These are phyloP conservation scores for Zymoseptoria pseudotritici DNA, from an alignment of 2,329 filamentous ascomycete genomes.

Conservation along the genomic window DNA sequence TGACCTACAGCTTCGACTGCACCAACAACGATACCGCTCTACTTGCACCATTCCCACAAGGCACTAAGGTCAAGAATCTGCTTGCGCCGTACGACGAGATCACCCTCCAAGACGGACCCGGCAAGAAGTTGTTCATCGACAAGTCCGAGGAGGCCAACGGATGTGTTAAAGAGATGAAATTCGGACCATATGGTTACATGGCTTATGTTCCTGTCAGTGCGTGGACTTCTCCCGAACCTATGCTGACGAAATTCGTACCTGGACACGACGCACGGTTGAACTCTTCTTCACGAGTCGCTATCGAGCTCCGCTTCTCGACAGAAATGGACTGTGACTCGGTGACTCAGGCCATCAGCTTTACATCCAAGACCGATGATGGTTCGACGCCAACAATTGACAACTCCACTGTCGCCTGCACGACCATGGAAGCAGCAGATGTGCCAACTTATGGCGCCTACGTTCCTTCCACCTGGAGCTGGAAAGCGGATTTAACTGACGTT, in stretches of 20 bases:
- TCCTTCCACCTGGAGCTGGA: slow-evolving; percentile 45
- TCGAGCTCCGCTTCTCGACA: slow-evolving; percentile 50
- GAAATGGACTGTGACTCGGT: slow-evolving; percentile 52
- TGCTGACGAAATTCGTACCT: slow-evolving; percentile 51
- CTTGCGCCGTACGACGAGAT: slow-evolving; percentile 53
- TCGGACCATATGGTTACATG: slow-evolving; percentile 49
- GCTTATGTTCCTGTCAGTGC: slow-evolving; percentile 46
- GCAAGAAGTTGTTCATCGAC: slow-evolving; percentile 31
- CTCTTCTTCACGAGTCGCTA: slow-evolving; percentile 39
- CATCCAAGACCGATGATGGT: slow-evolving; percentile 45
- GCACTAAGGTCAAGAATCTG: slow-evolving; percentile 50
- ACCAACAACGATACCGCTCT: slow-evolving; percentile 32
- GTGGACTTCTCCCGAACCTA: slow-evolving; percentile 44
- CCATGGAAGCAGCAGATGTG: slow-evolving; percentile 10
- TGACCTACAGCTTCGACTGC: slow-evolving; percentile 51
- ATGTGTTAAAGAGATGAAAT: slow-evolving; percentile 43
- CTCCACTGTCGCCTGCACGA: slow-evolving; percentile 37
- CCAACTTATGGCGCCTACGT: slow-evolving; percentile 42
- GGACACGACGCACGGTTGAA: slow-evolving; percentile 50
- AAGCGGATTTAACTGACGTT: slow-evolving; percentile 48
- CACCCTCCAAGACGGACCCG: slow-evolving; percentile 33
- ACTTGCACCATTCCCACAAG: slow-evolving; percentile 46
- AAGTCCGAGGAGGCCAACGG: slow-evolving; percentile 43
- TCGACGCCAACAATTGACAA: slow-evolving; percentile 37
- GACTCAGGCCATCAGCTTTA: slow-evolving; percentile 41